phyloP scores from a whole-genome alignment of 2,329 filamentous ascomycete species.

The Aspergillus neoniger region DNA sequence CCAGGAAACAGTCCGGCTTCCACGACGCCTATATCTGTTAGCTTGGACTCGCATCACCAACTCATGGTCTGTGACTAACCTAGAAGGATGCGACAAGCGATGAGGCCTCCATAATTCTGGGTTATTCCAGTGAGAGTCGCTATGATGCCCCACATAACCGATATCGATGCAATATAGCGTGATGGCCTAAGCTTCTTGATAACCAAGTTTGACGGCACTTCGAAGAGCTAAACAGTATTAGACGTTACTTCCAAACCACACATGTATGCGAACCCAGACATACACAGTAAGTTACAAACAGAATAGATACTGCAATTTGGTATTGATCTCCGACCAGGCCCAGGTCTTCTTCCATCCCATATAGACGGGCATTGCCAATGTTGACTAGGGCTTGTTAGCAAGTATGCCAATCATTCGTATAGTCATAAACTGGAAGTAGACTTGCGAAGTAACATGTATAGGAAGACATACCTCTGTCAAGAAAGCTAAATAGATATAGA shows the following conservation, averaged over 20 bases:
- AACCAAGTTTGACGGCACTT: slow-evolving; percentile 66
- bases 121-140: slow-evolving; percentile 63
- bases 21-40: slow-evolving; percentile 53
- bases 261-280: slow-evolving; percentile 13
- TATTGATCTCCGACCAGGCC: slow-evolving; percentile 65
- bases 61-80: slow-evolving; percentile 12
- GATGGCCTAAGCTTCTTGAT: slow-evolving; percentile 64
- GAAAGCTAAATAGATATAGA: slow-evolving; percentile 71
- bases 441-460: background rate
- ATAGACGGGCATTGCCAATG: slow-evolving; percentile 70
- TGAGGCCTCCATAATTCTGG: slow-evolving; percentile 63
- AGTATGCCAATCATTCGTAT: slow-evolving; percentile 1
- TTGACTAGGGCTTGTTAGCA: slow-evolving; percentile 54
- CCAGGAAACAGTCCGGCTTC: slow-evolving; percentile 73
- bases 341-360: slow-evolving; percentile 64
- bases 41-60: background rate
- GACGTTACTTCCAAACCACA: background rate
- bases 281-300: slow-evolving; percentile 66
- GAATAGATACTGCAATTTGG: slow-evolving; percentile 66
- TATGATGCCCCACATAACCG: slow-evolving; percentile 61
- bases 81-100: slow-evolving; percentile 69
- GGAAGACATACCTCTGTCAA: slow-evolving; percentile 58
- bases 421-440: background rate
- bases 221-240: slow-evolving; percentile 48
- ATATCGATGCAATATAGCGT: slow-evolving; percentile 56